Evolutionary conservation across 2,329 filamentous ascomycete genomes (phyloP), one percentile per base, ranked within the genome.

Genomic region (Colletotrichum sp.): DNA sequence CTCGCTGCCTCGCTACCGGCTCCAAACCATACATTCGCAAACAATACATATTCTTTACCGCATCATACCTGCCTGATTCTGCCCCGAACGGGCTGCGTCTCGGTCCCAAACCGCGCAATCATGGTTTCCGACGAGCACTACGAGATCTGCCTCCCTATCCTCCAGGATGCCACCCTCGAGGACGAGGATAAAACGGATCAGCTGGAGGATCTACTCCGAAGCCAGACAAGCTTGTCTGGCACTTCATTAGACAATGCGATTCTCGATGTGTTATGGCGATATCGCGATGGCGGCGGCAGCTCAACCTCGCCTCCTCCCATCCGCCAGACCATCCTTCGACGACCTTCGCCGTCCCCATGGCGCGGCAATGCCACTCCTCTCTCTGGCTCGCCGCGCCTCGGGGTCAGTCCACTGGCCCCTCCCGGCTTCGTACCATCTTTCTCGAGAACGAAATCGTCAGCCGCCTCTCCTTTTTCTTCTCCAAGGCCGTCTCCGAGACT

Each of bases 101-200:
- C 66, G 52, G 52, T 27, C 71, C 66, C 25, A 39, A 75, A 76
- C 66, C 78, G 60, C 81, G 80, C 85, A 81, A 90, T 77, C 83
- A 98, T 98, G 96, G 93, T 98, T 77, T 95, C 96, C 80, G 96
- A 98, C 89, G 93, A 96, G 80, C 93, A 96, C 71, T 98, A 97
- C 88, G 96, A 98, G 80, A 91, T 97, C 81, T 98, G 96, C 85
- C 92, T 97, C 83, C 95, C 95, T 68, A 91, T 98, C 82, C 91
- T 99, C 78, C 93, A 97, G 87, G 94, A 98, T 86, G 87, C 92
- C 74, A 89, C 90, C 71, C 89, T 98, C 77, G 95, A 98, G 80
- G 97, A 98, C 78, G 97, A 99, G 86, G 96, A 98, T 82, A 98
- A 97, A 89, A 96, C 95, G 65, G 96, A 98, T 85, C 94, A 92